Evolutionary conservation across 2,329 filamentous ascomycete species (phyloP), one percentile per base, ranked within the genome.

Genomic region (Acarospora socialis): DNA sequence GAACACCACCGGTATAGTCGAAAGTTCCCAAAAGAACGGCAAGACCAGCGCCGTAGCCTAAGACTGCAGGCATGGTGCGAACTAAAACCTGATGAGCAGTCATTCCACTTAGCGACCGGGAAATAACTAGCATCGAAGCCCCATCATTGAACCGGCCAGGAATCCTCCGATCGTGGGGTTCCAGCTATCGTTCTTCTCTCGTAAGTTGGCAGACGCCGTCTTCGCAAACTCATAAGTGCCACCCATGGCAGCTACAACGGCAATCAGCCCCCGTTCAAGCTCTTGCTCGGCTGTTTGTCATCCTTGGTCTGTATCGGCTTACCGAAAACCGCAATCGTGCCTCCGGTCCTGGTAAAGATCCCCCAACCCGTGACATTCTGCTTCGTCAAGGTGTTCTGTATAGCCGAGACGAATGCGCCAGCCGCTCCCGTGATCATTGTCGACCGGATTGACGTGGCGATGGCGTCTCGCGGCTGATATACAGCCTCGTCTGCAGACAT

Each of bases 361-460:
- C 81, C 80, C 63, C 77, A 72, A 40, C 76, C 69, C 46, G 84
- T 82, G 43, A 90, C 65, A 56, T 93, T 93, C 53, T 73, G 68
- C 63, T 75, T 84, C 34, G 77, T 68, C 46, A 94, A 69, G 37
- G 84, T 82, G 64, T 92, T 95, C 63, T 86, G 81, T 43, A 92
- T 68, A 34, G 80, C 77, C 30, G 82, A 78, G 38, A 79, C 54
- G 56, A 83, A 68, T 51, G 80, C 60, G 47, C 84, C 84, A 38
- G 70, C 69, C 37, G 63, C 61, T 49, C 74, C 73, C 39, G 77
- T 75, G 46, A 82, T 58, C 42, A 75, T 49, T 23, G 68, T 70
- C 39, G 73, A 72, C 53, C 71, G 73, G 51, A 77, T 60, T 30
- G 77, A 69, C 41, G 68, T 66, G 43, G 68, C 66, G 46, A 92